Base-by-base conservation (phyloP, 1,284 basidiomycete genomes). In the Ceratobasidium sp. region DNA sequence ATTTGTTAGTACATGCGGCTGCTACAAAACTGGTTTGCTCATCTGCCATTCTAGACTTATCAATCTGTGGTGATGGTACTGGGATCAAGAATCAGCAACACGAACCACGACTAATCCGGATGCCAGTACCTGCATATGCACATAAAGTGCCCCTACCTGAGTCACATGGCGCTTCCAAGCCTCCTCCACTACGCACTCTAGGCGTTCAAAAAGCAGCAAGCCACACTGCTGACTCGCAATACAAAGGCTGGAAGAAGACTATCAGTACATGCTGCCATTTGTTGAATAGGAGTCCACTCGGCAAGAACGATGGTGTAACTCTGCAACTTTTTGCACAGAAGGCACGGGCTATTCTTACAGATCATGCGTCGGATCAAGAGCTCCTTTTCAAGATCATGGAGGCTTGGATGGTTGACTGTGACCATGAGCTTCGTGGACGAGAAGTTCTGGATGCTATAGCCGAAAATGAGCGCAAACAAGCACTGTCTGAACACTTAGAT, bases 351-450 rank as follows among this genome's bases (percentile, higher is more conserved):
- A 11, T 72, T 22, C 46, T 37, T 27, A 59, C 68, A 7, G 68
- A 72, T 59, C 68, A 59, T 48, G 54, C 68, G n/a, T n/a, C 68
- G 11, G 53, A 72, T 29, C 51, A 72, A n/a, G 46, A 56, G 2
- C 19, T 16, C 4, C 14, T 59, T 0, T 22, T 48, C 1, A 27
- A 49, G 14, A 34, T 72, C 22, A 58, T 72, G 9, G 37, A 48
- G 39, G 41, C 51, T 16, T 72, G 68, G 68, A 59, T 48, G 39
- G 24, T 16, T 16, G 34, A 43, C 27, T 59, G 24, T 27, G 68
- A 72, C 34, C 39, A 39, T 1, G 39, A 59, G 2, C n/a, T n/a
- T n/a, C 19, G 48, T 9, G 48, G 48, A 22, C 19, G 4, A 51
- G 48, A 16, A n/a, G 48, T 51, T n/a, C 48, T 51, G 24, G 48